phyloP scores from a whole-genome alignment of 1,139 yeast genomes.

The Candida sp. region DNA sequence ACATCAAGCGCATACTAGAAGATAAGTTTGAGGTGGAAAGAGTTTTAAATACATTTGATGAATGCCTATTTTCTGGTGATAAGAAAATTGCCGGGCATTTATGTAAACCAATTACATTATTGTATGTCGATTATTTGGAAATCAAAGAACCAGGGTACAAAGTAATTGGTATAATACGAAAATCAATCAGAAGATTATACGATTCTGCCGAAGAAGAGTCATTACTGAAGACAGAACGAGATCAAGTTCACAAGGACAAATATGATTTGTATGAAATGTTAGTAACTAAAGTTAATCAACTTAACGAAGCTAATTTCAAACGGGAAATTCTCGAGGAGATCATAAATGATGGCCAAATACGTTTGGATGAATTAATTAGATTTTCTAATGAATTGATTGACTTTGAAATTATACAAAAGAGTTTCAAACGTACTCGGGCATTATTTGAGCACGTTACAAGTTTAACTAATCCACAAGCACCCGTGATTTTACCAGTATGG shows the following conservation, averaged over 20 bases:
- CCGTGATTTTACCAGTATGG: conserved; percentile 42
- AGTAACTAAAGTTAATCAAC: conserved; percentile 8
- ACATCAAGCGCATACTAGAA: conserved; percentile 51
- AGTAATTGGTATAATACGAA: conserved; percentile 19
- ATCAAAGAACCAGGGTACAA: conserved; percentile 8
- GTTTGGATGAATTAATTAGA: conserved; percentile 24
- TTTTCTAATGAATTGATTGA: conserved; percentile 38
- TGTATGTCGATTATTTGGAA: conserved; percentile 62
- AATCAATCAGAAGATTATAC: conserved; percentile 23
- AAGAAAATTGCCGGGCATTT: conserved; percentile 34
- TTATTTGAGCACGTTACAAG: conserved; percentile 41
- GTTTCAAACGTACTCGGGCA: conserved; percentile 58
- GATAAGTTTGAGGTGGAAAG: conserved; percentile 43
- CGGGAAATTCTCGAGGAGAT: conserved; percentile 16
- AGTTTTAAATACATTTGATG: conserved; percentile 72
- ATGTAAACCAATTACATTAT: conserved; percentile 45
- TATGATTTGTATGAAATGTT: conserved; percentile 16
- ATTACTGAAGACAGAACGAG: conserved; percentile 7
- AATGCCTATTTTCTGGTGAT: conserved; percentile 26
- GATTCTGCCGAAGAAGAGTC: background rate
- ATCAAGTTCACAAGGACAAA: conserved; percentile 17
- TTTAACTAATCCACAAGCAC: conserved; percentile 16
- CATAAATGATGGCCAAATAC: conserved; percentile 19
- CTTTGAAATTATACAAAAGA: conserved; percentile 47
- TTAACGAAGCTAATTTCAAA: conserved; percentile 12